A percentile compares a stretch with the other conserved stretches of the same genome.
Evolutionary conservation across 164 flowering plant species (phyloP).

Genomic region (Tetrastigma voinierianum): DNA sequence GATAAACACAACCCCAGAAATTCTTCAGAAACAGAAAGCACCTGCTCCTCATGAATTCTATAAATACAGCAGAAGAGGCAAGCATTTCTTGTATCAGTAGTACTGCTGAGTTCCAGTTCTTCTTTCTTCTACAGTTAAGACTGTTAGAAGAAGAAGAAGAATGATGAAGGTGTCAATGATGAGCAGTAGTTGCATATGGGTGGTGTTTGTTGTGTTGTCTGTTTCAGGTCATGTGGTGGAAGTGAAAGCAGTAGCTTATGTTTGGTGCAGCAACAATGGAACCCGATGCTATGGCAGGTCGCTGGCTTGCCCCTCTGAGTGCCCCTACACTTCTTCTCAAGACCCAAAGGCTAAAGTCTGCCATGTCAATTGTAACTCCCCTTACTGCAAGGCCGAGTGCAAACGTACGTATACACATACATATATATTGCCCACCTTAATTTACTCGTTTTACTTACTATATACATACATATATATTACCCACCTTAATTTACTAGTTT

Average conservation of each 20-base stretch:
- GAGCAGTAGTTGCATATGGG: neutral
- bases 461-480: too few species aligned
- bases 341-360: slow-evolving; percentile 30
- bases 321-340: slow-evolving; percentile 23
- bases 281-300: slow-evolving; percentile 28
- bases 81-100: too few species aligned
- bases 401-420: too few species aligned
- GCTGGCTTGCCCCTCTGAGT: slow-evolving; percentile 31
- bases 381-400: slow-evolving; percentile 43
- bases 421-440: too few species aligned
- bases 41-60: too few species aligned
- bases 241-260: neutral
- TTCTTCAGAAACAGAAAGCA: too few species aligned
- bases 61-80: too few species aligned
- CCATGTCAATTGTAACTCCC: slow-evolving; percentile 30
- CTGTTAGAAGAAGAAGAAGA: neutral
- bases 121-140: too few species aligned
- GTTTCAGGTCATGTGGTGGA: slow-evolving; percentile 4
- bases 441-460: too few species aligned
- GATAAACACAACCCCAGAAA: neutral
- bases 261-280: neutral
- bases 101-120: too few species aligned
- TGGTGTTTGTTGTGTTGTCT: slow-evolving; percentile 1
- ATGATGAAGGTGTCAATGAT: slow-evolving; percentile 1
- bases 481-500: too few species aligned